These are phyloP conservation scores for Colletotrichum tropicale DNA, from an alignment of 2,329 filamentous ascomycete species.

Conservation along the genomic window DNA sequence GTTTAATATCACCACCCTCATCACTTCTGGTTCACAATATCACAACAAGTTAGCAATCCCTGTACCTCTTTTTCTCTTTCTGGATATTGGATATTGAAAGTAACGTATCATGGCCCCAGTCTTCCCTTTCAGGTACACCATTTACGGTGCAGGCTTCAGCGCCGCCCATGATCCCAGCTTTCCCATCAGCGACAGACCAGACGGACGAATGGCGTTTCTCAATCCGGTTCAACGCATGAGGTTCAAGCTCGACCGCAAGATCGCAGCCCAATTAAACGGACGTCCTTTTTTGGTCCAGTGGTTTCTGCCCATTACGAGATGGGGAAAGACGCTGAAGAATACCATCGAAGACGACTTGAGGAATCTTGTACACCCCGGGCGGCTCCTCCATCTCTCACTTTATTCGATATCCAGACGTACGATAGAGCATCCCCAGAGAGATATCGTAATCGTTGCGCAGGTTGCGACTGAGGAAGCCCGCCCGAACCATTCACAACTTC, in stretches of 20 bases:
- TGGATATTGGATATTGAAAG: not conserved
- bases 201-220: not conserved
- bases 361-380: not conserved
- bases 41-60: not conserved
- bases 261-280: not conserved
- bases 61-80: not conserved
- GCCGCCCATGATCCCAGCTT: not conserved
- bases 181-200: not conserved
- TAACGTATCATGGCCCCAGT: not conserved
- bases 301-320: not conserved
- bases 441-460: not conserved
- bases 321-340: not conserved
- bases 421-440: not conserved
- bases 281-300: not conserved
- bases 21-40: not conserved
- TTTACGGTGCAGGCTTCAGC: not conserved
- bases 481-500: not conserved
- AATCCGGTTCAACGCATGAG: fast-evolving
- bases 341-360: not conserved
- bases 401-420: not conserved
- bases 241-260: not conserved
- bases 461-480: not conserved
- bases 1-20: not conserved
- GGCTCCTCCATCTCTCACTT: not conserved
- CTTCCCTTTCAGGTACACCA: not conserved